Evolutionary conservation across 306 rosid species (phyloP).

Genomic region (Casuarina equisetifolia): DNA sequence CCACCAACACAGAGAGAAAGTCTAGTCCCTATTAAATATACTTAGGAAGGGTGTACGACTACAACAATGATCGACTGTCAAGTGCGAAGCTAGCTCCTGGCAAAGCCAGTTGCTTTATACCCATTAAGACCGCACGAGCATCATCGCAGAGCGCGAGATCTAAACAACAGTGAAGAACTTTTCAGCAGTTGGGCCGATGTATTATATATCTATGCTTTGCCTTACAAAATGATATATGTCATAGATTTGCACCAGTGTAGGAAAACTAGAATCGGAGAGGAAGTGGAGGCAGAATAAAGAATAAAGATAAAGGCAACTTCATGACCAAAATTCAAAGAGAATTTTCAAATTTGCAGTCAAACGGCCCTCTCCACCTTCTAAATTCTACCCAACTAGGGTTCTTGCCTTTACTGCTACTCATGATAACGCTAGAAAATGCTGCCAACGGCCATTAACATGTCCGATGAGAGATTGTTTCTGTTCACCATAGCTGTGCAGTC

Average conservation of each 20-base stretch:
- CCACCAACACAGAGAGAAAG: neutral
- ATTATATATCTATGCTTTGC: neutral
- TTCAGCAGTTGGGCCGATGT: neutral
- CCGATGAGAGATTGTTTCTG: neutral
- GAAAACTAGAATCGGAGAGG: neutral
- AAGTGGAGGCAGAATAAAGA: neutral
- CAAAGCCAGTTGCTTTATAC: slow-evolving; percentile 1
- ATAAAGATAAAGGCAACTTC: neutral
- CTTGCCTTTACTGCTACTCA: neutral
- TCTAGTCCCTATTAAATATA: neutral
- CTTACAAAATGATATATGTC: neutral
- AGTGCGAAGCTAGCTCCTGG: neutral
- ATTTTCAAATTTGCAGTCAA: neutral
- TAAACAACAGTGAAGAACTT: neutral
- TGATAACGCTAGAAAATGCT: neutral
- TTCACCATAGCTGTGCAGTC: neutral
- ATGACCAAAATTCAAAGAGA: neutral
- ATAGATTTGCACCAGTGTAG: neutral
- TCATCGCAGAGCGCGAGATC: neutral
- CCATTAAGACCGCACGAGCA: neutral
- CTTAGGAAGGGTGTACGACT: neutral
- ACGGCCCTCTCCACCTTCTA: neutral
- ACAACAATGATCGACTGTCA: slow-evolving; percentile 2
- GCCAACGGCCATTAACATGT: too few relatives aligned
- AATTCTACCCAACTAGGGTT: neutral